Conservation (phyloP, 805 yeast genomes). For the Candida michaelii region DNA sequence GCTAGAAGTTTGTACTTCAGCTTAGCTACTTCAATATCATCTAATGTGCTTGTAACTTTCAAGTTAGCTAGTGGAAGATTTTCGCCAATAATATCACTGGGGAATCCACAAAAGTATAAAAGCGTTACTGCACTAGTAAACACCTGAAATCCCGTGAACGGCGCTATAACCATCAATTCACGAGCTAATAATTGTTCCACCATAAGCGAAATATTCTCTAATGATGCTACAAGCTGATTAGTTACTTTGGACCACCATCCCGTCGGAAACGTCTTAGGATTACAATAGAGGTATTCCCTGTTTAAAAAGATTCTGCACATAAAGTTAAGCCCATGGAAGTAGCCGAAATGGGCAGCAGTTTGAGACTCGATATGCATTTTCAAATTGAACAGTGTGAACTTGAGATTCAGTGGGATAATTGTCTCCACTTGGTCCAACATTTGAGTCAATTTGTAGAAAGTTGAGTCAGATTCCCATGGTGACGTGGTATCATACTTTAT, state of each 20-base stretch:
- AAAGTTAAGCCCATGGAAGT: slow-evolving; percentile 31
- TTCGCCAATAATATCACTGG: slow-evolving; percentile 19
- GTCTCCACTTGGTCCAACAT: slow-evolving; percentile 23
- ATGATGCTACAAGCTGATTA: slow-evolving; percentile 17
- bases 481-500: slow-evolving; percentile 25
- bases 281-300: slow-evolving; percentile 35
- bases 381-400: slow-evolving; percentile 23
- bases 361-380: slow-evolving; percentile 27
- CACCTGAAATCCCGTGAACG: slow-evolving; percentile 38
- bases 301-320: slow-evolving; percentile 34
- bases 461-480: slow-evolving; percentile 30
- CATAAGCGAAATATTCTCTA: slow-evolving; percentile 24
- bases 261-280: slow-evolving; percentile 27
- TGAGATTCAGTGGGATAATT: slow-evolving; percentile 25
- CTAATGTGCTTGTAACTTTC: neutral
- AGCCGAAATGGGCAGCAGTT: slow-evolving; percentile 34
- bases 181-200: slow-evolving; percentile 20
- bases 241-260: slow-evolving; percentile 29
- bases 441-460: slow-evolving; percentile 23
- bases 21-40: slow-evolving; percentile 5
- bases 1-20: slow-evolving; percentile 21
- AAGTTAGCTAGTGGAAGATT: slow-evolving; percentile 8
- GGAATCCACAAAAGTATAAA: slow-evolving; percentile 29
- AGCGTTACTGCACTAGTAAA: slow-evolving; percentile 37
- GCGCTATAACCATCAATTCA: slow-evolving; percentile 33